Base-by-base conservation (phyloP, 805 yeast species). In the Lipomyces chichibuensis region DNA sequence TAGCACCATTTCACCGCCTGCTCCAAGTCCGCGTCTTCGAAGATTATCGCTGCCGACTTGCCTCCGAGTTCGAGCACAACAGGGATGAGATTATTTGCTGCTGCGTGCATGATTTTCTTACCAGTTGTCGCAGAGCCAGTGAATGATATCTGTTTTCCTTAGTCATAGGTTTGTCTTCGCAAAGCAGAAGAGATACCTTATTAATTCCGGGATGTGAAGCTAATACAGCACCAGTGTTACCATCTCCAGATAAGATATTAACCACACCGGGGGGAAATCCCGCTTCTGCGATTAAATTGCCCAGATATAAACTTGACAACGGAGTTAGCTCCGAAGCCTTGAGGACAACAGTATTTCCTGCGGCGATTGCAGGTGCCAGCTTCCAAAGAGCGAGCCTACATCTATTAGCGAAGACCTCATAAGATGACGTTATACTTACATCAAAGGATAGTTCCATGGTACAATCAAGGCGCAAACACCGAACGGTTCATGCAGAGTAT, bases 1-100 rank as follows among this genome's bases (percentile, higher is more conserved):
- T 90, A 84, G 72, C 91, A 87, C 82, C 87, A 85, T 70, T 86
- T 83, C 57, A 90, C 89, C 60, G 97, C 92, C 75, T 83, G 82
- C 57, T 88, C 88, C 65, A 93, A 75, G 78, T 93, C 87, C 59
- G 96, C 95, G 76, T 93, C 98, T 74, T 88, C 88, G 76, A 90
- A 92, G 57, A 93, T 88, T 72, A 93, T 87, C 78, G 89, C 88
- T 74, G 98, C 97, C 29, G 97, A 91, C 82, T 93, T 93, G 77
- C 98, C 98, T 76, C 98, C 98, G 73, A 92, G 87, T 82, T 93
- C 98, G 76, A 93, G 84, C 56, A 97, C 92, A 69, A 93, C 91
- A 78, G 89, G 90, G 83, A 92, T 92, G 80, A 93, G 83, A 39
- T 77, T 73, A 55, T 71, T 66, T 57, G 90, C 84, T 64, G 90